Evolutionary conservation across 495 filamentous ascomycete genomes (phyloP), one percentile per base, ranked within the genome.

Genomic region (Acidiella bohemica): DNA sequence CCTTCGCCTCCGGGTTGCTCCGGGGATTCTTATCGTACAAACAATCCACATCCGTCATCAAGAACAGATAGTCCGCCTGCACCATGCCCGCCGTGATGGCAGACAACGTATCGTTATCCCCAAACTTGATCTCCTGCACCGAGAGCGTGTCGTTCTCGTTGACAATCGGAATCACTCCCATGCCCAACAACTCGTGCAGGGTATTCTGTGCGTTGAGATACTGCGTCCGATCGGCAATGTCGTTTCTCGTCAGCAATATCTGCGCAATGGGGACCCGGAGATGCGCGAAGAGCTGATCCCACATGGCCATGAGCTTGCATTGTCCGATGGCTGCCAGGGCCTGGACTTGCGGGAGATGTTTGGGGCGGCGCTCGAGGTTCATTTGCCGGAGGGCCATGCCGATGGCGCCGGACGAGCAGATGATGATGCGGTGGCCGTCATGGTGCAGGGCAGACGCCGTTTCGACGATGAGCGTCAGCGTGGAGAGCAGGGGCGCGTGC

Each of bases 41-140:
- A 53, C 86, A 95, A 56, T 97, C 90, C 29, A 97, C 90, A 55
- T 97, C 90, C 8, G 90, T 97, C 90, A 97, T 97, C 30, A 97
- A 67, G 60, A 97, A 97, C 11, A 97, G 73, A 50, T 93, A 88
- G 57, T 97, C 84, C 31, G 90, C 90, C 55, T 93, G 85, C 47
- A 95, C 81, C 84, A 95, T 94, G 33, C 81, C 92, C 4, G 90
- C 88, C 1, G 90, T 94, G 49, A 97, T 93, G 28, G 92, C 90
- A 23, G 84, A 92, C 21, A 97, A 65, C 11, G 90, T 97, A 62
- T 97, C 90, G 51, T 97, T 97, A 65, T 97, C 90, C 46, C 90
- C 90, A 53, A 97, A 97, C 71, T 96, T 96, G 58, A 97, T 96
- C 73, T 97, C 90, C 69, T 88, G 79, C 54, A 97, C 90, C 29